These are phyloP conservation scores for Phytophthora multivora DNA, from an alignment of 352 stramenopile genomes.

Conservation along the genomic window DNA sequence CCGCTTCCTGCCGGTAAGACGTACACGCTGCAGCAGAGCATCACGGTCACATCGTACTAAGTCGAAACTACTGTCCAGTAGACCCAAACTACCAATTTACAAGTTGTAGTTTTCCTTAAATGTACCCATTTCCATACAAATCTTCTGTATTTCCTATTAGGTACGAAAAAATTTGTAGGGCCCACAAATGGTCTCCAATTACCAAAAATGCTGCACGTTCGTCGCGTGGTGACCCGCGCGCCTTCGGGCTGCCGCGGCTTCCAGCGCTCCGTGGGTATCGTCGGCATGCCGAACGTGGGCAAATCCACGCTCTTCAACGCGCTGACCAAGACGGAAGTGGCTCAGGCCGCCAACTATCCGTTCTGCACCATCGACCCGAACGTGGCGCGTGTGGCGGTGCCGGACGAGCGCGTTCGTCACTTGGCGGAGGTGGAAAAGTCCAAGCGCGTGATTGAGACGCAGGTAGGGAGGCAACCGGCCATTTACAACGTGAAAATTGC, in stretches of 20 bases:
- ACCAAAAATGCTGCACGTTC: conserved; percentile 25
- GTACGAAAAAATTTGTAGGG: conserved; percentile 13
- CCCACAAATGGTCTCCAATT: conserved; percentile 7
- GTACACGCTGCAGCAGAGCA: conserved; percentile 45
- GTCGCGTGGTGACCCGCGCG: conserved; percentile 8
- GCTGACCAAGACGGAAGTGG: conserved; percentile 85
- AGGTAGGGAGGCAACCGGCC: conserved; percentile 22
- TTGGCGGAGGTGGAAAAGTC: conserved; percentile 78
- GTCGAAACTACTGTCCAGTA: background rate
- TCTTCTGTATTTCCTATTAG: background rate
- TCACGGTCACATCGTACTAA: conserved; percentile 26
- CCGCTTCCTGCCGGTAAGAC: conserved; percentile 50
- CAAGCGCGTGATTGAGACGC: conserved; percentile 74
- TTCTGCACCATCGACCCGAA: conserved; percentile 92
- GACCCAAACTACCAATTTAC: too few relatives aligned
- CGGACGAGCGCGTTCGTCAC: conserved; percentile 61
- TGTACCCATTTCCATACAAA: conserved; percentile 24
- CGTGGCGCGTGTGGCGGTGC: conserved; percentile 75
- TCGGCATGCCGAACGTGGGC: conserved; percentile 90
- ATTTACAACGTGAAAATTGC: conserved; percentile 6
- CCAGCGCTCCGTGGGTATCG: conserved; percentile 86
- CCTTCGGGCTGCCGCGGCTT: conserved; percentile 44
- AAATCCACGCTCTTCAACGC: conserved; percentile 92
- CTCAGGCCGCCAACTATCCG: conserved; percentile 87
- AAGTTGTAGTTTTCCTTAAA: conserved; percentile 1